Evolutionary conservation across 2,329 filamentous ascomycete genomes (phyloP), one percentile per base, ranked within the genome.

Genomic region (Camillea tinctor): DNA sequence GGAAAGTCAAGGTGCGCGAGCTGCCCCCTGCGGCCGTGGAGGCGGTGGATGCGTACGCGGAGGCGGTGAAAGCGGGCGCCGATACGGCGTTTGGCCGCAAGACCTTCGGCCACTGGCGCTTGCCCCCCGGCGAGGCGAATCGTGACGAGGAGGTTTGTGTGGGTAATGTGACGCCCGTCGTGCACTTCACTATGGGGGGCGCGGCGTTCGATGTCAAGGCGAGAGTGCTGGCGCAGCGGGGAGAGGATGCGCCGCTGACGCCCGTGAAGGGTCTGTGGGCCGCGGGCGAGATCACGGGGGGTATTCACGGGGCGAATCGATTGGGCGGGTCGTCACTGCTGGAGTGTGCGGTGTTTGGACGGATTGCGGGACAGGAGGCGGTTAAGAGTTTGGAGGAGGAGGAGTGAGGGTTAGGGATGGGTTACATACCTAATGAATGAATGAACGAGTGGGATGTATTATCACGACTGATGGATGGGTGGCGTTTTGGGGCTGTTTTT

Each of bases 131-230:
- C 0, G 78, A 83, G 15, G 75, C 76, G 4, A 78, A 76, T 40
- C 72, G 77, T 0, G 81, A 87, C 0, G 77, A 82, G 3, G 77
- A 84, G 24, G 75, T 88, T 0, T 87, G 84, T 60, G 71, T 88
- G 0, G 87, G 86, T 0, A 78, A 71, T 1, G 84, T 89, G 1
- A 89, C 87, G 4, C 86, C 86, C 0, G 84, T 88, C 0, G 79
- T 85, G 1, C 86, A 89, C 67, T 89, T 88, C 66, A 88, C 86
- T 1, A 89, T 89, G 86, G 86, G 86, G 4, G 86, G 86, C 0
- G 85, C 82, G 0, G 75, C 81, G 2, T 84, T 88, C 64, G 82
- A 85, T 64, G 74, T 81, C 6, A 74, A 79, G 51, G 78, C 80
- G 1, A 79, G 82, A 62, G 80, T 88, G 0, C 66, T 89, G 13